phyloP scores from a whole-genome alignment of 2,329 filamentous ascomycete genomes.

The Claviceps africana region DNA sequence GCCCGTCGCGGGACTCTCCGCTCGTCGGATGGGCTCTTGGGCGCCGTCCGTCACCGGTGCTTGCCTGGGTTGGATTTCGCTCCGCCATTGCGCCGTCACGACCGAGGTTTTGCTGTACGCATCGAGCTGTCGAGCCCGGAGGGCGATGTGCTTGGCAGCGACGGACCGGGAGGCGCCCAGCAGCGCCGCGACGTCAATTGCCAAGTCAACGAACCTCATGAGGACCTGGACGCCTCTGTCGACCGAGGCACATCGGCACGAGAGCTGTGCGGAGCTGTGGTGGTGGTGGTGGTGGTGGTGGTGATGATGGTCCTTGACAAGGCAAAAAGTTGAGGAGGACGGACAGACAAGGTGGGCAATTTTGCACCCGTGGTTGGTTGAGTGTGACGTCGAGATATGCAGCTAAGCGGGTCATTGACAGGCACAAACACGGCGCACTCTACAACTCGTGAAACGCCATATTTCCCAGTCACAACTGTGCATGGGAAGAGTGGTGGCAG shows the following conservation, averaged over 20 bases:
- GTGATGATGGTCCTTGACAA: no score
- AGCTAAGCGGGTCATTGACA: conserved; percentile 1
- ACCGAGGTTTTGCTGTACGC: conserved; percentile 33
- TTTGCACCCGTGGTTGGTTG: background rate
- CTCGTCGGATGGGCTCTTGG: background rate
- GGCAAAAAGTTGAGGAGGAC: background rate
- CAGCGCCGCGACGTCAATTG: conserved; percentile 56
- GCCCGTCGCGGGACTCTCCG: background rate
- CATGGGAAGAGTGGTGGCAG: no score
- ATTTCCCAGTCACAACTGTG: background rate
- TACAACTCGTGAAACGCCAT: background rate
- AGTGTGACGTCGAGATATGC: conserved; percentile 2
- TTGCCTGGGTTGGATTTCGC: conserved; percentile 4
- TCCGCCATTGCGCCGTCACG: conserved; percentile 23
- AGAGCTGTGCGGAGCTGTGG: conserved; percentile 1
- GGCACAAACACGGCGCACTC: background rate
- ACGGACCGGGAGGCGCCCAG: conserved; percentile 56
- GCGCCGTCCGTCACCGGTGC: background rate
- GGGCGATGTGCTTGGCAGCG: conserved; percentile 46
- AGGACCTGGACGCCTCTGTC: conserved; percentile 13
- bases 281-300: background rate
- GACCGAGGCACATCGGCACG: conserved; percentile 13
- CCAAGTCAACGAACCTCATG: conserved; percentile 50
- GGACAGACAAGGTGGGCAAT: background rate
- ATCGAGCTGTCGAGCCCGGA: conserved; percentile 41